phyloP scores from a whole-genome alignment of 164 flowering plant species.

The Vitis amurensis region DNA sequence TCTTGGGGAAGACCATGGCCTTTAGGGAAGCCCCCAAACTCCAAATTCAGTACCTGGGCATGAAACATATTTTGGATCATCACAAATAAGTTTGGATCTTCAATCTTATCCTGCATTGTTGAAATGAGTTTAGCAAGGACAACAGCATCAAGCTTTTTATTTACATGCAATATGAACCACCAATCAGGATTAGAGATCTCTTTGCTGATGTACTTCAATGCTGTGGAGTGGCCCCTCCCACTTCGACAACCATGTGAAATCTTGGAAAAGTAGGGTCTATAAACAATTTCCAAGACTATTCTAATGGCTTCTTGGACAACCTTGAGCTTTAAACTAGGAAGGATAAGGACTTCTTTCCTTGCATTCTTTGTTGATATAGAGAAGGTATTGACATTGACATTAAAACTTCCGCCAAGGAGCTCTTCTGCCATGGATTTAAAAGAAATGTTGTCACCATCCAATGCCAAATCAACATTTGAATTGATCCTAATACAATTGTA shows the following conservation, averaged over 20 bases:
- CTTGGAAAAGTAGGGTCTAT: slow-evolving; percentile 77
- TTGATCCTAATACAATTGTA: slow-evolving; percentile 60
- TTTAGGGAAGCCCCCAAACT: slow-evolving; percentile 90
- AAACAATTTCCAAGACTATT: slow-evolving; percentile 79
- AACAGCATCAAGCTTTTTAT: slow-evolving; percentile 51
- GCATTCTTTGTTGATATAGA: slow-evolving; percentile 50
- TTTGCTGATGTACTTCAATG: slow-evolving; percentile 66
- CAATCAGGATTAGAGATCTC: slow-evolving; percentile 64
- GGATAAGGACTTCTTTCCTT: slow-evolving; percentile 58
- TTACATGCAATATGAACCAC: slow-evolving; percentile 68
- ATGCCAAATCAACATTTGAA: slow-evolving; percentile 56
- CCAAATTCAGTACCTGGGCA: slow-evolving; percentile 73
- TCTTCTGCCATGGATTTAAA: slow-evolving; percentile 67
- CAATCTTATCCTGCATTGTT: slow-evolving; percentile 66
- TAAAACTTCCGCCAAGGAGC: slow-evolving; percentile 52
- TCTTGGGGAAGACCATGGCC: slow-evolving; percentile 99
- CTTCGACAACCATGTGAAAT: slow-evolving; percentile 91
- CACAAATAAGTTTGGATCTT: slow-evolving; percentile 52
- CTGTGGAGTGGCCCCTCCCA: slow-evolving; percentile 72
- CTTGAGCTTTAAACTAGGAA: slow-evolving; percentile 72
- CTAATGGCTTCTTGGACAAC: slow-evolving; percentile 84
- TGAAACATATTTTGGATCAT: slow-evolving; percentile 57
- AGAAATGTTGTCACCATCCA: slow-evolving; percentile 30
- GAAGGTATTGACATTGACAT: slow-evolving; percentile 58
- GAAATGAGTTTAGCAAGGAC: slow-evolving; percentile 56